Conservation (phyloP, 768 basidiomycete species). For the Tylopilus sp. region DNA sequence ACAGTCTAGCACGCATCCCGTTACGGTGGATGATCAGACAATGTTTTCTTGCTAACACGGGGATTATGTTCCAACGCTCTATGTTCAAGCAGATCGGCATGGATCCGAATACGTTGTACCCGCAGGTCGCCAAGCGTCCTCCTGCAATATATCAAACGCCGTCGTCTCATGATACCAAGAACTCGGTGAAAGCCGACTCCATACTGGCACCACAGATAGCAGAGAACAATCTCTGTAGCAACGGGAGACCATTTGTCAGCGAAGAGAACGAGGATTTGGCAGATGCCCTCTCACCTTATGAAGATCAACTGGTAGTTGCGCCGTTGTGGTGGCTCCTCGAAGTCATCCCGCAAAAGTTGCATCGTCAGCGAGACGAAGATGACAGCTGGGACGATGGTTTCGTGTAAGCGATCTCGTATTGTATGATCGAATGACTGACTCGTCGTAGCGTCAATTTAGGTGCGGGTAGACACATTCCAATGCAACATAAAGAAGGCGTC, state of each 20-base stretch:
- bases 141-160: conserved; percentile 33
- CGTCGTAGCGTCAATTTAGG: conserved; percentile 36
- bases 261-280: conserved; percentile 64
- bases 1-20: conserved; percentile 66
- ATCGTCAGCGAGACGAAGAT: conserved; percentile 26
- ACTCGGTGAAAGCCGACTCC: conserved; percentile 7
- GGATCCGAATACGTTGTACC: conserved; percentile 46
- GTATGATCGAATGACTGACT: background rate
- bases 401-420: conserved; percentile 14
- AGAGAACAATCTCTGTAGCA: conserved; percentile 15
- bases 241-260: conserved; percentile 25
- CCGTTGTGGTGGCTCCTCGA: conserved; percentile 68
- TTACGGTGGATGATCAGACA: conserved; percentile 79
- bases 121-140: conserved; percentile 40
- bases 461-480: conserved; percentile 39
- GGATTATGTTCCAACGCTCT: conserved; percentile 54
- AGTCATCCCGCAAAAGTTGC: conserved; percentile 38
- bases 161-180: conserved; percentile 2
- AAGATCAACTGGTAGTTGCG: conserved; percentile 51
- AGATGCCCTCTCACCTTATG: conserved; percentile 50
- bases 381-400: conserved; percentile 8
- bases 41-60: conserved; percentile 51
- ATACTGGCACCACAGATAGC: conserved; percentile 17
- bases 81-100: conserved; percentile 43
- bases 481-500: conserved; percentile 33